Conservation (phyloP, 2,329 filamentous ascomycete species). For the Sphaerulina vaccinii region DNA sequence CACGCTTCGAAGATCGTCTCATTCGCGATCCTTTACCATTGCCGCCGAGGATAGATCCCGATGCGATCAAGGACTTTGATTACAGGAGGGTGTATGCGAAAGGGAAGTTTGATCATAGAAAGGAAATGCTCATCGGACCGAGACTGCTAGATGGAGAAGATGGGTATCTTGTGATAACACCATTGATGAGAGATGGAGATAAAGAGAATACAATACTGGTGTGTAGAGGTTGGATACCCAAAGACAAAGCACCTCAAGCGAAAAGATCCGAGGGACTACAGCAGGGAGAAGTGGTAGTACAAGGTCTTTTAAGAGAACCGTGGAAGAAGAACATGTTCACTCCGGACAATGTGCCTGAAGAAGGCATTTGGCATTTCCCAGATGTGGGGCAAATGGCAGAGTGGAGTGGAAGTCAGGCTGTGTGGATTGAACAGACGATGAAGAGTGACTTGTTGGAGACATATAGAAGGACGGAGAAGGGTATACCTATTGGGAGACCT, state of each 20-base stretch:
- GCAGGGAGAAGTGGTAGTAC: slow-evolving; percentile 68
- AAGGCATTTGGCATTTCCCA: slow-evolving; percentile 89
- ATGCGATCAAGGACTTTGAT: slow-evolving; percentile 84
- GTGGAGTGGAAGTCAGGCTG: slow-evolving; percentile 75
- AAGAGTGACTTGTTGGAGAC: slow-evolving; percentile 74
- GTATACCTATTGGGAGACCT: slow-evolving; percentile 83
- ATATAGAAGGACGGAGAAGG: slow-evolving; percentile 73
- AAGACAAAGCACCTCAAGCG: slow-evolving; percentile 66
- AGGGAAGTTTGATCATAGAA: slow-evolving; percentile 77
- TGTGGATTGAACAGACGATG: slow-evolving; percentile 97
- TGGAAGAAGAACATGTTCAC: slow-evolving; percentile 99
- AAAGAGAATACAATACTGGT: slow-evolving; percentile 67
- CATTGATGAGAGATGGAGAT: slow-evolving; percentile 67
- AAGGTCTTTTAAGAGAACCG: slow-evolving; percentile 82
- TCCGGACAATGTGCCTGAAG: slow-evolving; percentile 79
- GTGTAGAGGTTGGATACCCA: slow-evolving; percentile 88
- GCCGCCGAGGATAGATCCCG: slow-evolving; percentile 76
- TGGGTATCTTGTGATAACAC: slow-evolving; percentile 88
- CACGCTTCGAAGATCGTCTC: slow-evolving; percentile 87
- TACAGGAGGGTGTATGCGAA: slow-evolving; percentile 78
- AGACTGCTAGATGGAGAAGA: slow-evolving; percentile 84
- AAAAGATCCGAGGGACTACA: slow-evolving; percentile 65
- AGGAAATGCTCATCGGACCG: slow-evolving; percentile 94
- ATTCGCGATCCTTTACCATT: slow-evolving; percentile 81
- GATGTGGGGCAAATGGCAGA: slow-evolving; percentile 89